These are phyloP conservation scores for Starmerella bacillaris DNA, from an alignment of 805 yeast species.

Conservation along the genomic window DNA sequence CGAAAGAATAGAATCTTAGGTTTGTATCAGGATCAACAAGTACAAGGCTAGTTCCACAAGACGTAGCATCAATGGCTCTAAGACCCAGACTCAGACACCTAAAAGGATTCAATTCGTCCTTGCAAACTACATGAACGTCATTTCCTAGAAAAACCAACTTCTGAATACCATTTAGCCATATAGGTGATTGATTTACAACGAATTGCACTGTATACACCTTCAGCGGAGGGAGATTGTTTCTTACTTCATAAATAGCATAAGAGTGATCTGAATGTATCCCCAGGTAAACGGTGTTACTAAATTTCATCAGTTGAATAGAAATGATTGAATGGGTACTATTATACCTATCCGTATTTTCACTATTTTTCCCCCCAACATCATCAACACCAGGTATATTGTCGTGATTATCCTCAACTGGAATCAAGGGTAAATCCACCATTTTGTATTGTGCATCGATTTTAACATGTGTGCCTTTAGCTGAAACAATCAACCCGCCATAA, in stretches of 20 bases:
- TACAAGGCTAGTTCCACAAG: not conserved
- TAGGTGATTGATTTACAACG: conserved; percentile 10
- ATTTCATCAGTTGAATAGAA: conserved; percentile 5
- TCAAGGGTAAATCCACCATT: too few relatives aligned
- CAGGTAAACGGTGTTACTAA: conserved; percentile 21
- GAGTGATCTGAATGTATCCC: conserved; percentile 12
- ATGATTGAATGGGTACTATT: not conserved
- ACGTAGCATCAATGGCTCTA: conserved; percentile 1
- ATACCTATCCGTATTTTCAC: too few relatives aligned
- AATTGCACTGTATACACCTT: conserved; percentile 12
- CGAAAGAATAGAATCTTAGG: not conserved
- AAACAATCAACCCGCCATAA: not conserved
- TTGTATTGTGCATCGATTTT: too few relatives aligned
- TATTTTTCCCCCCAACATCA: not conserved
- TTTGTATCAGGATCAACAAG: not conserved
- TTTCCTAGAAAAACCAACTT: conserved; percentile 9
- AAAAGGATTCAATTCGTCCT: conserved; percentile 4
- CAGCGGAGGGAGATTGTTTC: conserved; percentile 2
- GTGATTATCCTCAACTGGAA: too few relatives aligned
- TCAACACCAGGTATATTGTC: not conserved
- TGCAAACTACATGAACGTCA: conserved; percentile 7
- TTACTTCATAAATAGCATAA: conserved; percentile 11
- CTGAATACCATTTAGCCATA: conserved; percentile 3
- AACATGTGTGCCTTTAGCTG: not conserved
- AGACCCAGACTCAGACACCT: conserved; percentile 5